Evolutionary conservation across 202 grass and related monocot species (phyloP).

Genomic region (Musa balbisiana): DNA sequence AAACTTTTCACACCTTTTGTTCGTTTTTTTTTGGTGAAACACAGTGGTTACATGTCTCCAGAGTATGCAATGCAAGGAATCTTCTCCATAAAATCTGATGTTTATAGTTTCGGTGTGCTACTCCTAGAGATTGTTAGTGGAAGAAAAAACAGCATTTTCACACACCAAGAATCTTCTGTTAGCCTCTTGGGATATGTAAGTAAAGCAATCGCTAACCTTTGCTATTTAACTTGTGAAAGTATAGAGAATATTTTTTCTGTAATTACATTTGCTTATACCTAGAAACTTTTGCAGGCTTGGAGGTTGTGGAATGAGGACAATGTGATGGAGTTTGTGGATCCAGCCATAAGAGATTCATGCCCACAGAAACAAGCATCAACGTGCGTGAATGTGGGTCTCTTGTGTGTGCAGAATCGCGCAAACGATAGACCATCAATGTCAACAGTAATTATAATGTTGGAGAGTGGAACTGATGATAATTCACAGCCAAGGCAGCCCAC

Average conservation of each 20-base stretch:
- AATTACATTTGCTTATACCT: not conserved
- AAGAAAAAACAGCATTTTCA: slow-evolving; percentile 16
- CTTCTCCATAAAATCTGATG: slow-evolving; percentile 39
- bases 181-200: not conserved
- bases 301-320: not conserved
- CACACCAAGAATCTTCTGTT: not conserved
- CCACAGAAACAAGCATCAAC: slow-evolving; percentile 11
- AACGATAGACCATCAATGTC: slow-evolving; percentile 30
- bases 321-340: not conserved
- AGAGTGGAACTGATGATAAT: slow-evolving; percentile 16
- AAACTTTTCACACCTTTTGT: not conserved
- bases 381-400: slow-evolving; percentile 31
- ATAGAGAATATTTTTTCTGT: not conserved
- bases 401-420: slow-evolving; percentile 32
- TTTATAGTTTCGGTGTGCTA: slow-evolving; percentile 40
- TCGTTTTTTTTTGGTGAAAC: not conserved
- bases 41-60: slow-evolving; percentile 37
- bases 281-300: not conserved
- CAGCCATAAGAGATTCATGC: not conserved
- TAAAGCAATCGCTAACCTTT: not conserved
- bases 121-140: slow-evolving; percentile 49
- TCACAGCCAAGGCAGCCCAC: slow-evolving; percentile 21
- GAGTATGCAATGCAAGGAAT: slow-evolving; percentile 47
- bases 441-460: slow-evolving; percentile 29
- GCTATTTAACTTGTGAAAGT: not conserved